Percentiles rank a stretch among this genome's conserved stretches.
Evolutionary conservation across 2,329 filamentous ascomycete genomes (phyloP).

Genomic region (Botryotinia narcissicola): DNA sequence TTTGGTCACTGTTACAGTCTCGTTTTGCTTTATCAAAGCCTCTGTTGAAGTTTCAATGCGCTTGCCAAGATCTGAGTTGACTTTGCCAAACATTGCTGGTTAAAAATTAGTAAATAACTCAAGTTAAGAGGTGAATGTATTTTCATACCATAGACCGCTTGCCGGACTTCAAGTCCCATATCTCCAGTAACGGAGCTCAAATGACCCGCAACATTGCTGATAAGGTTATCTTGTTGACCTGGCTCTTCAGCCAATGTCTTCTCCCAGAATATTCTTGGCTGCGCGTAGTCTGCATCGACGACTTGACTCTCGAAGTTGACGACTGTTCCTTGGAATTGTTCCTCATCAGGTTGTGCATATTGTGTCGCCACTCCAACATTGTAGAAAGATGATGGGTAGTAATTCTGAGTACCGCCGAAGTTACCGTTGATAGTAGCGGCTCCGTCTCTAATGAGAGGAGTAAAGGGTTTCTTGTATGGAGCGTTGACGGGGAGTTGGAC

Average conservation of each 20-base stretch:
- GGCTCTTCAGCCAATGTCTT: slow-evolving; percentile 6
- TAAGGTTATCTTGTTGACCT: slow-evolving; percentile 23
- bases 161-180: neutral
- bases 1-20: neutral
- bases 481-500: slow-evolving; percentile 55
- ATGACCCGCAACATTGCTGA: slow-evolving; percentile 42
- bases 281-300: slow-evolving; percentile 42
- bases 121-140: neutral
- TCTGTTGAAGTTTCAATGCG: slow-evolving; percentile 7
- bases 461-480: slow-evolving; percentile 34
- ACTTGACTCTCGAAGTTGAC: slow-evolving; percentile 27
- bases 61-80: slow-evolving; percentile 5
- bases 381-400: slow-evolving; percentile 28
- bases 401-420: slow-evolving; percentile 46
- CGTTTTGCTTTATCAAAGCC: neutral
- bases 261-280: slow-evolving; percentile 40
- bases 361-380: neutral
- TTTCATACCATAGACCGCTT: slow-evolving; percentile 53
- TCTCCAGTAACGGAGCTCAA: slow-evolving; percentile 50
- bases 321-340: slow-evolving; percentile 1
- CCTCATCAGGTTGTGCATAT: neutral
- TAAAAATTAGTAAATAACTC: neutral
- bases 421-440: slow-evolving; percentile 41
- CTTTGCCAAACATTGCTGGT: slow-evolving; percentile 1
- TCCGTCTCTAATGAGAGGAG: slow-evolving; percentile 44